Evolutionary conservation across 139 green algal genomes (phyloP), one percentile per base, ranked within the genome.

Genomic region (Gonium pectorale): DNA sequence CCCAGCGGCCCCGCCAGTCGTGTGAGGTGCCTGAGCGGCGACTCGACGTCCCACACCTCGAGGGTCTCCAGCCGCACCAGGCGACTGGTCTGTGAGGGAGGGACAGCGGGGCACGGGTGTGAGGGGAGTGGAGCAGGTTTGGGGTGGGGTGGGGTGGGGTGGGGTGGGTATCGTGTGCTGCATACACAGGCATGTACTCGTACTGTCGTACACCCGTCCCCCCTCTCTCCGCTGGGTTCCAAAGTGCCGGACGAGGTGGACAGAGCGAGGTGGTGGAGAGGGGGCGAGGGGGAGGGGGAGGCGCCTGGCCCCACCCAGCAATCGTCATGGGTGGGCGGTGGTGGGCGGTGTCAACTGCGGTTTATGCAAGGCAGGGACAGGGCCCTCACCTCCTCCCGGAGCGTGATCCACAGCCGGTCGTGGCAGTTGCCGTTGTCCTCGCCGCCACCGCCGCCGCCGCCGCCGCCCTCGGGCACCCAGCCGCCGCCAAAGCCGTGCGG

Each of bases 1-100:
- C 13, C 19, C 35, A 19, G 64, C 37, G n/a, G 64, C 13, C 33
- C 38, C 6, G 56, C 29, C 31, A 79, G 46, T 17, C 70, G 29
- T 15, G 59, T 71, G 56, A 73, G 62, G 62, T 62, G 49, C 4
- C 4, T 29, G 8, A 83, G 77, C 9, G 77, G 77, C 21, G 19
- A n/a, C 41, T 83, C 77, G 31, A 73, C 77, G n/a, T 83, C 77
- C 77, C 77, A 83, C 22, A 72, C 35, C 77, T 83, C 77, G n/a
- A 83, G 62, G 41, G 73, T 43, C 62, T 83, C 37, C 43, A 83
- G 29, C 8, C 62, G 62, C 5, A 73, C 60, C 60, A 83, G 43
- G 1, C 59, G 60, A 41, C 75, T 82, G 0, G 71, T n/a, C 75
- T 82, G 52, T 11, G 11, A n/a, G 46, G 4, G 17, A 37, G 3